Evolutionary conservation across 2,329 filamentous ascomycete species (phyloP).

Genomic region (Colletotrichum graminicola): DNA sequence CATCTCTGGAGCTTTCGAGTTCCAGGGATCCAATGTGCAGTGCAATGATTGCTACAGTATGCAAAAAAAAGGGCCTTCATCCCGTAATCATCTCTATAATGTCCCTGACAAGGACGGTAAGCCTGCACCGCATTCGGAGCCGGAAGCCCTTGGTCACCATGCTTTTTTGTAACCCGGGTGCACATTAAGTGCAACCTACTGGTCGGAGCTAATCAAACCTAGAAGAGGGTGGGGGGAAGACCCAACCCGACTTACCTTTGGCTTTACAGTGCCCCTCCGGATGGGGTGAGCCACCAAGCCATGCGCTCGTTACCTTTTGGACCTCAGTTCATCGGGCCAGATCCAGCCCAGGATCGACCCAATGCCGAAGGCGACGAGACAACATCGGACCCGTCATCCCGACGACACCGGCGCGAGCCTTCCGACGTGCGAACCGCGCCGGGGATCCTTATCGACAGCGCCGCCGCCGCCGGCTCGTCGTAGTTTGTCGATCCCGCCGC

Average conservation of each 20-base stretch:
- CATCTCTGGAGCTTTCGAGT: background rate
- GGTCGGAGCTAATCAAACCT: background rate
- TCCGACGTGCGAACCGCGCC: conserved; percentile 16
- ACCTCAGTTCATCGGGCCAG: conserved; percentile 30
- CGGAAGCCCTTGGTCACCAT: background rate
- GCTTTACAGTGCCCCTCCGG: background rate
- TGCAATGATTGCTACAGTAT: background rate
- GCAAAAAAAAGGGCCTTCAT: background rate
- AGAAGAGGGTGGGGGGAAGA: too few species aligned
- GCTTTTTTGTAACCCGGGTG: background rate
- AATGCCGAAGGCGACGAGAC: conserved; percentile 21
- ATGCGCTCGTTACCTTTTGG: background rate
- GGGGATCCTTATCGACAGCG: conserved; percentile 12
- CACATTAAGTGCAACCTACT: background rate
- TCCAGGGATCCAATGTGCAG: background rate
- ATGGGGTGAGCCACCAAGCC: background rate
- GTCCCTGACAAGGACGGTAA: background rate
- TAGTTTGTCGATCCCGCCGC: conserved; percentile 16
- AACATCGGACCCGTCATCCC: conserved; percentile 4
- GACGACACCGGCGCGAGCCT: background rate
- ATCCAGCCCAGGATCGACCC: conserved; percentile 33
- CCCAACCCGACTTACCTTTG: background rate
- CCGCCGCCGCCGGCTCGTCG: background rate
- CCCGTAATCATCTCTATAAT: background rate
- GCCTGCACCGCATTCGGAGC: background rate